Percentiles rank a stretch among this genome's conserved stretches.
Conservation (phyloP, 495 filamentous ascomycete genomes). For the Pyronema domesticum region DNA sequence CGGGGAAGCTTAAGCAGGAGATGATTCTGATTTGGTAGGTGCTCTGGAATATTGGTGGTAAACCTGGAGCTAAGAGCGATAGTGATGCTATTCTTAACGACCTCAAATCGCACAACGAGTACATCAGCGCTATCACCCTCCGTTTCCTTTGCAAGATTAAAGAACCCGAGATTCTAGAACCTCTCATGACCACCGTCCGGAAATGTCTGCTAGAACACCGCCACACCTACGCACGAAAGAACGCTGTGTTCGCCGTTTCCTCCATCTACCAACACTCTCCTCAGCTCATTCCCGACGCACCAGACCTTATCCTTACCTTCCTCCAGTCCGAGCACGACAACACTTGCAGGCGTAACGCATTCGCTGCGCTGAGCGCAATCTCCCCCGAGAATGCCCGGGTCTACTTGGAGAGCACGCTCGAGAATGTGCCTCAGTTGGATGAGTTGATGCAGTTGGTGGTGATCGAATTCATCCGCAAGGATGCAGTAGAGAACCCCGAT, state of each 20-base stretch:
- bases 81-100: constrained; percentile 98
- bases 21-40: constrained; percentile 97
- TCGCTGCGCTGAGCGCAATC: constrained; percentile 75
- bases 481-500: constrained; percentile 82
- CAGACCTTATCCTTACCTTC: constrained; percentile 80
- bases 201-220: constrained; percentile 74
- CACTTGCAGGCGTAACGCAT: constrained; percentile 97
- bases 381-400: constrained; percentile 84
- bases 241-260: constrained; percentile 83
- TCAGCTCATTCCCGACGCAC: constrained; percentile 82
- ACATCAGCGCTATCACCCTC: constrained; percentile 87
- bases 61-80: constrained; percentile 4
- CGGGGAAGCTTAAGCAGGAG: constrained; percentile 93
- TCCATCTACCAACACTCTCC: constrained; percentile 88
- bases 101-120: constrained; percentile 94
- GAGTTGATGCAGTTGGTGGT: constrained; percentile 86
- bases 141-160: constrained; percentile 93
- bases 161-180: constrained; percentile 90
- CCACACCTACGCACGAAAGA: constrained; percentile 95
- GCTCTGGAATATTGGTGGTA: neutral
- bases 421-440: constrained; percentile 83
- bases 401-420: constrained; percentile 80
- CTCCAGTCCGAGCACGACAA: constrained; percentile 80
- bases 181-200: constrained; percentile 76
- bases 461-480: constrained; percentile 91